Evolutionary conservation across 768 basidiomycete genomes (phyloP).

Genomic region (Termitomyces sp.): DNA sequence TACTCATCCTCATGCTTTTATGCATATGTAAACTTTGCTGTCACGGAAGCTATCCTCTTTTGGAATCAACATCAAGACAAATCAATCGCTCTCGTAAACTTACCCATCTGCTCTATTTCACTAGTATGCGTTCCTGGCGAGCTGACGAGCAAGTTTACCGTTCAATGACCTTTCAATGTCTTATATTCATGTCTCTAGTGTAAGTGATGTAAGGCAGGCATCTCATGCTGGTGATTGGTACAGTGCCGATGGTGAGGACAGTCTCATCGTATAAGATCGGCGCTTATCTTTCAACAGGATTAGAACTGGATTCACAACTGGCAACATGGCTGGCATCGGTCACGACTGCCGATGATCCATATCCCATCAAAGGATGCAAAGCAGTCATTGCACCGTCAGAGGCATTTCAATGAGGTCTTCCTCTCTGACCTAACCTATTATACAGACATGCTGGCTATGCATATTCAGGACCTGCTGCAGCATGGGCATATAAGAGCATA

Average conservation of each 20-base stretch:
- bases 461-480: constrained; percentile 91
- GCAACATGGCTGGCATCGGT: constrained; percentile 61
- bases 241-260: constrained; percentile 52
- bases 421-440: not conserved
- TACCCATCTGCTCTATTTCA: not conserved
- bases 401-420: not conserved
- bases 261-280: constrained; percentile 5
- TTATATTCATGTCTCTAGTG: constrained; percentile 5
- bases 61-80: constrained; percentile 2
- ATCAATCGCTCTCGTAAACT: not conserved
- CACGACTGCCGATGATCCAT: constrained; percentile 33
- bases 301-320: constrained; percentile 60
- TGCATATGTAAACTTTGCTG: not conserved
- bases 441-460: constrained; percentile 91
- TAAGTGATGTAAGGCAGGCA: constrained; percentile 42
- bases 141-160: constrained; percentile 15
- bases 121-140: constrained; percentile 14
- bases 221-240: constrained; percentile 95
- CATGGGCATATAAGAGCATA: constrained; percentile 93
- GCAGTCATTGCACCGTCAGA: constrained; percentile 97
- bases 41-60: constrained; percentile 2
- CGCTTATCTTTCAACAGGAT: constrained; percentile 34
- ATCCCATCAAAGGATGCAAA: constrained; percentile 65
- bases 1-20: constrained; percentile 36
- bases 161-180: not conserved